phyloP scores from a whole-genome alignment of 345 rosid species.

The Geranium rotundifolium region DNA sequence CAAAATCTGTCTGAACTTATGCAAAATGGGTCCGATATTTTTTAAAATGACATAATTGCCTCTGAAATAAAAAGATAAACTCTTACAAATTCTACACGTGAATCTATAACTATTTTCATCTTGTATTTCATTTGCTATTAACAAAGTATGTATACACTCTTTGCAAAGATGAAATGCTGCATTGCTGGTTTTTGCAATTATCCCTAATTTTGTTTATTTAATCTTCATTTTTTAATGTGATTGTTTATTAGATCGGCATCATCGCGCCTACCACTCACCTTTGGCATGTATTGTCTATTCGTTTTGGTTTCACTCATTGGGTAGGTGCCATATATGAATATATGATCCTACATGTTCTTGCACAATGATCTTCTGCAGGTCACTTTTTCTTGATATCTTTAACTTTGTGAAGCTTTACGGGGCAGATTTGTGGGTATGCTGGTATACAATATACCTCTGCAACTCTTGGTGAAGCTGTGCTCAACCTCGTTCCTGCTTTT shows the following conservation, averaged over 20 bases:
- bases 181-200: neutral
- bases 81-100: no score
- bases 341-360: no score
- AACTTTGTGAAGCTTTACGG: slow-evolving; percentile 15
- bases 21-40: no score
- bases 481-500: slow-evolving; percentile 37
- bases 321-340: slow-evolving; percentile 5
- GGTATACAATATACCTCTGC: slow-evolving; percentile 34
- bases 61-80: no score
- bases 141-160: no score
- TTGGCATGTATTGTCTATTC: slow-evolving; percentile 13
- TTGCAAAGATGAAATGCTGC: no score
- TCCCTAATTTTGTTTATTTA: no score
- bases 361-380: neutral
- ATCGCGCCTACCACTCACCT: slow-evolving; percentile 13
- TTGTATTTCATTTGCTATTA: no score
- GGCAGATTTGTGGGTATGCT: slow-evolving; percentile 23
- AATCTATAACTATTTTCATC: no score
- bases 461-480: slow-evolving; percentile 36
- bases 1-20: no score
- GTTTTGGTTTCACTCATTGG: slow-evolving; percentile 16
- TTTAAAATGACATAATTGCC: no score
- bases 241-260: slow-evolving; percentile 12
- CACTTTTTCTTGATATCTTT: neutral
- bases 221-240: no score